Evolutionary conservation across 768 basidiomycete genomes (phyloP), one percentile per base, ranked within the genome.

Genomic region (Tulasnella sp.): DNA sequence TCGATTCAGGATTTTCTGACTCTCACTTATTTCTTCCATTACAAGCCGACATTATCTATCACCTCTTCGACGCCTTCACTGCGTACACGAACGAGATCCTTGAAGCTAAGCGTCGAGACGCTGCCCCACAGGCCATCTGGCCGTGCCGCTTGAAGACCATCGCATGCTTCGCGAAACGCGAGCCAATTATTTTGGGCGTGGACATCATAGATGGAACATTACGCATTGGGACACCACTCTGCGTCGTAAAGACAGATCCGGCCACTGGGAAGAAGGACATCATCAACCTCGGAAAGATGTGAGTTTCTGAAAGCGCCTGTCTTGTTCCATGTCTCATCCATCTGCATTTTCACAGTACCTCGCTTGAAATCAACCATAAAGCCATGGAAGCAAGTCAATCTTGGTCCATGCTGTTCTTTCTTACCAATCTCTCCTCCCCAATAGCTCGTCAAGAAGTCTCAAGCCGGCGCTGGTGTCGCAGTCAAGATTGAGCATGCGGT

Each of bases 401-500:
- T 5, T 11, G 45, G 35, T 14, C 17, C 40, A 8, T 9, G 23
- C 17, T 46, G 4, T 12, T 15, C 41, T 4, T 31, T 15, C 12
- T 46, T 21, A 12, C 11, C 43, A 11, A 46, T 21, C 43, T 12
- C 11, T 9, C 21, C 11, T 11, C 9, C 6, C 17, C 6, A 7
- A 49, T 64, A 90, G 87, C 74, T 89, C 25, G 79, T 98, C 63
- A 98, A 96, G 74, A 93, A 89, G 70, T 75, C 82, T 2, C 91
- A 97, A 69, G 82, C 88, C n/a, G 94, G 91, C 64, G 93, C 78
- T 46, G 94, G 96, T 66, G 93, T 97, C 12, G 94, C 96, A 0
- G 87, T 98, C 63, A 99, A 98, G 77, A 97, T 98, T 59, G 96
- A 98, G 69, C 87, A 94, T 68, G 93, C 92, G 3, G 84, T 93